Percentiles rank a stretch among this genome's conserved stretches.
These are phyloP conservation scores for Tolypocladium ovalisporum DNA, from an alignment of 2,329 filamentous ascomycete genomes.

Conservation along the genomic window DNA sequence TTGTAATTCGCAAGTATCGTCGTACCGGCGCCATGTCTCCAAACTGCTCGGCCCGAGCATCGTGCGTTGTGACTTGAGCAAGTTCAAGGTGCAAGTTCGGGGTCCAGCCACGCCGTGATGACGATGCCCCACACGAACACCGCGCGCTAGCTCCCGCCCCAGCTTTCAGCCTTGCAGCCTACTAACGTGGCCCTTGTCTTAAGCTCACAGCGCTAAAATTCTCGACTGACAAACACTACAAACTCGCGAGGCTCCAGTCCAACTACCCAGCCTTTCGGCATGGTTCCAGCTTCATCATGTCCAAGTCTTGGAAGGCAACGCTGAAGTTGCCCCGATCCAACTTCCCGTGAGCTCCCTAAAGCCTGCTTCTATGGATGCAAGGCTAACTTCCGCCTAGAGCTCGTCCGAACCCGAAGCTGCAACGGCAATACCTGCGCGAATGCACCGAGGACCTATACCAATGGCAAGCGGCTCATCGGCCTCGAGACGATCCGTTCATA, in stretches of 20 bases:
- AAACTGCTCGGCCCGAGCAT: background rate
- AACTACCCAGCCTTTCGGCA: constrained; percentile 9
- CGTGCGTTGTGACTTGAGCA: background rate
- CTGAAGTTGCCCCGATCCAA: constrained; percentile 64
- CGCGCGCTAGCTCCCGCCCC: background rate
- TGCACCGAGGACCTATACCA: constrained; percentile 81
- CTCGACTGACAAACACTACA: background rate
- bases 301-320: constrained; percentile 62
- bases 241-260: constrained; percentile 2
- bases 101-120: background rate
- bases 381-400: constrained; percentile 25
- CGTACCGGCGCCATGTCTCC: constrained; percentile 70
- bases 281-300: constrained; percentile 23
- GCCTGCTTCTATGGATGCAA: background rate
- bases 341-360: constrained; percentile 47
- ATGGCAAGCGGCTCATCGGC: constrained; percentile 61
- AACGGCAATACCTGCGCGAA: constrained; percentile 54
- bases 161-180: background rate
- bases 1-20: constrained; percentile 82
- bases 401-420: constrained; percentile 37
- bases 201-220: background rate
- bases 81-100: background rate
- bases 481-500: constrained; percentile 54
- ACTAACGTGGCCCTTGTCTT: background rate
- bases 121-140: background rate